phyloP scores from a whole-genome alignment of 2,329 filamentous ascomycete species.

The Clonostachys rhizophaga region DNA sequence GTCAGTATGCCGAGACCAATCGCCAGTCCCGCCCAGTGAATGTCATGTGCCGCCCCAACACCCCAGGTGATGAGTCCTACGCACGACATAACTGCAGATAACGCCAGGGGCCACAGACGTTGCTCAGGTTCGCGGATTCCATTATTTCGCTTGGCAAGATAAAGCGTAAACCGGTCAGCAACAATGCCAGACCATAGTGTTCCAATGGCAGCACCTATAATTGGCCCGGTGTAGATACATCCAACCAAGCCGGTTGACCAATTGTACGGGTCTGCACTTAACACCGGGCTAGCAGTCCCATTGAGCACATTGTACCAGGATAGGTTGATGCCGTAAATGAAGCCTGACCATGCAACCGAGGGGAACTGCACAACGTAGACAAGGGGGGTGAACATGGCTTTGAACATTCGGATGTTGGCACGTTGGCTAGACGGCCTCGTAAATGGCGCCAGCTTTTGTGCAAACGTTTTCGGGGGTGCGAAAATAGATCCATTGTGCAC shows the following conservation, averaged over 20 bases:
- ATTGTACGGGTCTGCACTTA: conserved; percentile 23
- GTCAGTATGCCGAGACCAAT: conserved; percentile 30
- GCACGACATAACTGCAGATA: conserved; percentile 18
- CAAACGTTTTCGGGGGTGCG: not conserved
- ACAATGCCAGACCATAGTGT: conserved; percentile 17
- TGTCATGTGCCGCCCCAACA: conserved; percentile 23
- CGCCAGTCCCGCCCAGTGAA: conserved; percentile 35
- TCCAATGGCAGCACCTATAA: not conserved
- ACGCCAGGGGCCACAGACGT: conserved; percentile 30
- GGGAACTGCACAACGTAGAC: conserved; percentile 22
- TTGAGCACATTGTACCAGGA: conserved; percentile 28
- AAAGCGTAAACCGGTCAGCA: conserved; percentile 31
- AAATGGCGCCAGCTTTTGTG: not conserved
- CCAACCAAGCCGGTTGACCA: conserved; percentile 13
- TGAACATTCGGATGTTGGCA: not conserved
- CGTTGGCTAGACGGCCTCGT: not conserved
- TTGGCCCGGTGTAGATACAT: not conserved
- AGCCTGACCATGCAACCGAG: conserved; percentile 21
- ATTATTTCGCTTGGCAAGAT: conserved; percentile 28
- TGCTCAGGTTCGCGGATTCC: conserved; percentile 35
- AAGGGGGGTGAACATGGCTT: conserved; percentile 9
- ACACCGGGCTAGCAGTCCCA: conserved; percentile 21
- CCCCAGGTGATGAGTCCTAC: conserved; percentile 23
- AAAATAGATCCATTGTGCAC: not conserved
- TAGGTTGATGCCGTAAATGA: conserved; percentile 24